These are phyloP conservation scores for Strobilomyces confusus DNA, from an alignment of 768 basidiomycete species.

Conservation along the genomic window DNA sequence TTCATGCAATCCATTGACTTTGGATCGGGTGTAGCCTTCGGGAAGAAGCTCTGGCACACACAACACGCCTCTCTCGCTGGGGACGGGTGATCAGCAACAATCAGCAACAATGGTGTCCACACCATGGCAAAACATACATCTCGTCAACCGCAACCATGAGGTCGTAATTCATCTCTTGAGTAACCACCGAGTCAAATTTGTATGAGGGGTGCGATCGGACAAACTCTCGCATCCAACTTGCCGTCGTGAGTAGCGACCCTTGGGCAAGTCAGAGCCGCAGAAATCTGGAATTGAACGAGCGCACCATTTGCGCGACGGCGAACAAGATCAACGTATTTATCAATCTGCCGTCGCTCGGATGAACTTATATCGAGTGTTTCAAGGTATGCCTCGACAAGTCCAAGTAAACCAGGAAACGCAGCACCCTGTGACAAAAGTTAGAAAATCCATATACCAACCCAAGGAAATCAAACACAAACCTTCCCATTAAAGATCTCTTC, in stretches of 20 bases:
- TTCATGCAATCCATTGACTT: conserved; percentile 24
- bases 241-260: conserved; percentile 83
- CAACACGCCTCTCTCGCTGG: conserved; percentile 66
- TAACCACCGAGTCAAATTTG: conserved; percentile 89
- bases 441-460: neutral
- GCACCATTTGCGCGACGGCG: conserved; percentile 75
- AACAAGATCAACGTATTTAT: conserved; percentile 77
- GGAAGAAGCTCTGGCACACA: conserved; percentile 61
- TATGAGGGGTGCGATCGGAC: conserved; percentile 90
- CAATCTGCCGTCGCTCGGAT: conserved; percentile 55
- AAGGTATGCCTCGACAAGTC: conserved; percentile 79
- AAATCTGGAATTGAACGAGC: conserved; percentile 17
- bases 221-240: conserved; percentile 92
- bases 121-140: conserved; percentile 56
- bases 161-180: conserved; percentile 91
- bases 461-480: conserved; percentile 36
- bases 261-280: conserved; percentile 2
- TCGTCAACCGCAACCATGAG: conserved; percentile 85
- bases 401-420: conserved; percentile 75
- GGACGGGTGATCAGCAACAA: conserved; percentile 2
- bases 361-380: conserved; percentile 78
- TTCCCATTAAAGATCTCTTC: conserved; percentile 95
- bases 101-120: neutral
- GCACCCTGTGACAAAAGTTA: conserved; percentile 42
- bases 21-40: conserved; percentile 43